These are phyloP conservation scores for Remersonia thermophila DNA, from an alignment of 2,329 filamentous ascomycete species.

Conservation along the genomic window DNA sequence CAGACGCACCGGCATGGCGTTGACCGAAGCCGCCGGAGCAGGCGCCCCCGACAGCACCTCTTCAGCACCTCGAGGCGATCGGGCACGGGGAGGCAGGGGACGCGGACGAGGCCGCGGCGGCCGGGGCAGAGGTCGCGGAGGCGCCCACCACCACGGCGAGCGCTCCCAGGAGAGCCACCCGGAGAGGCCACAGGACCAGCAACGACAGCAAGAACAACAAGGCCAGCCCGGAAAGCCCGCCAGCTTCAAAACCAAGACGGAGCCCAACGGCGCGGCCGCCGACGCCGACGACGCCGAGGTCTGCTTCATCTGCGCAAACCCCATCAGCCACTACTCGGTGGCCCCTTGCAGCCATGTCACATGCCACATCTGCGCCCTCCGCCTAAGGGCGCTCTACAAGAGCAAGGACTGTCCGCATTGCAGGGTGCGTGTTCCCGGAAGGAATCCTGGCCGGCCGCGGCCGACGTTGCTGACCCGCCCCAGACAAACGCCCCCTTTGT, in stretches of 20 bases:
- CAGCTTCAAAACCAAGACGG: slow-evolving; percentile 18
- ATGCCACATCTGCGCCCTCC: slow-evolving; percentile 88
- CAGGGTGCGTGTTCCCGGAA: slow-evolving; percentile 44
- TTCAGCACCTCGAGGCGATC: slow-evolving; percentile 23
- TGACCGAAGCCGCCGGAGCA: slow-evolving; percentile 4
- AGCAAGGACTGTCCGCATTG: slow-evolving; percentile 95
- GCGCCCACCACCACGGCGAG: slow-evolving; percentile 15
- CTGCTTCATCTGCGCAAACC: slow-evolving; percentile 95
- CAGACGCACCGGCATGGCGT: slow-evolving; percentile 6
- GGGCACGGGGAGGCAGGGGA: slow-evolving; percentile 28
- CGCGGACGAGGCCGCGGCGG: slow-evolving; percentile 23
- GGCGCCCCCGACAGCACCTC: slow-evolving; percentile 4
- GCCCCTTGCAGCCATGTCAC: slow-evolving; percentile 93
- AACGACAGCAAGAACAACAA: slow-evolving; percentile 8
- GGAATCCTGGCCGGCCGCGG: too few species aligned
- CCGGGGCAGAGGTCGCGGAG: slow-evolving; percentile 24
- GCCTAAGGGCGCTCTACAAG: slow-evolving; percentile 89
- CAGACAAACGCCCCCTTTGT: slow-evolving; percentile 62
- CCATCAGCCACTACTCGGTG: slow-evolving; percentile 75
- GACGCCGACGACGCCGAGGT: slow-evolving; percentile 61
- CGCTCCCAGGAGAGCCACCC: slow-evolving; percentile 4
- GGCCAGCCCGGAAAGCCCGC: slow-evolving; percentile 16
- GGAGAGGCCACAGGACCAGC: slow-evolving; percentile 4
- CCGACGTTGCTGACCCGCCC: too few species aligned
- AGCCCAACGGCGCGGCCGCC: slow-evolving; percentile 24